These are phyloP conservation scores for Calonectria multiphialidica DNA, from an alignment of 2,329 filamentous ascomycete species.

Conservation along the genomic window DNA sequence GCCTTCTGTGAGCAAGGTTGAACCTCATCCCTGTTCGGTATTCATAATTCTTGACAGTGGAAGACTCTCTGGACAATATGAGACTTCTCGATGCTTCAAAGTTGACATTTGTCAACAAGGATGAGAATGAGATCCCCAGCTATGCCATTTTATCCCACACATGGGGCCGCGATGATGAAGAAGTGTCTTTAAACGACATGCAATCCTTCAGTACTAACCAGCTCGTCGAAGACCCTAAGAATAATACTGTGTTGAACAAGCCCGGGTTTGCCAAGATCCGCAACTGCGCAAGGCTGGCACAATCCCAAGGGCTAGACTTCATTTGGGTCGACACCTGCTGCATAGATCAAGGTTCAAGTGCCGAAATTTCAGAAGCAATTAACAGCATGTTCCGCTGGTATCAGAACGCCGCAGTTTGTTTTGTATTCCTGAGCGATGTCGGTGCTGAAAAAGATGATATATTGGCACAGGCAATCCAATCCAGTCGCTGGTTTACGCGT, in stretches of 20 bases:
- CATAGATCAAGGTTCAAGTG: background rate
- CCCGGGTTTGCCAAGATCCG: background rate
- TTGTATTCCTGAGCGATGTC: background rate
- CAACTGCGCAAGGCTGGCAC: background rate
- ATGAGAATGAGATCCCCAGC: background rate
- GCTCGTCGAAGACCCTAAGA: background rate
- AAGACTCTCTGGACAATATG: background rate
- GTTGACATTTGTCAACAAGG: background rate
- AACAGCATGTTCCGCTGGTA: background rate
- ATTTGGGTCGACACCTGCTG: background rate
- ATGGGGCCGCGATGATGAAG: background rate
- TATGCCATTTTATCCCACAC: background rate
- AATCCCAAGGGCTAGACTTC: background rate
- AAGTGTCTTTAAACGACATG: background rate
- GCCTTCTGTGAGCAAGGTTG: background rate
- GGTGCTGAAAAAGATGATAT: background rate
- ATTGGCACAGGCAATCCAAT: background rate
- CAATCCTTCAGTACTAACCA: background rate
- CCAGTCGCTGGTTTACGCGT: background rate
- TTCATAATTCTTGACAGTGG: background rate
- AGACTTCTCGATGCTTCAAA: background rate
- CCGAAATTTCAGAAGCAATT: background rate
- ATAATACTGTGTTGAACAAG: background rate
- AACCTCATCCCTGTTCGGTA: background rate
- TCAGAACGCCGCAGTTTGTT: background rate